Evolutionary conservation across 1,139 yeast species (phyloP), one percentile per base, ranked within the genome.

Genomic region (Pichiaceae sp.): DNA sequence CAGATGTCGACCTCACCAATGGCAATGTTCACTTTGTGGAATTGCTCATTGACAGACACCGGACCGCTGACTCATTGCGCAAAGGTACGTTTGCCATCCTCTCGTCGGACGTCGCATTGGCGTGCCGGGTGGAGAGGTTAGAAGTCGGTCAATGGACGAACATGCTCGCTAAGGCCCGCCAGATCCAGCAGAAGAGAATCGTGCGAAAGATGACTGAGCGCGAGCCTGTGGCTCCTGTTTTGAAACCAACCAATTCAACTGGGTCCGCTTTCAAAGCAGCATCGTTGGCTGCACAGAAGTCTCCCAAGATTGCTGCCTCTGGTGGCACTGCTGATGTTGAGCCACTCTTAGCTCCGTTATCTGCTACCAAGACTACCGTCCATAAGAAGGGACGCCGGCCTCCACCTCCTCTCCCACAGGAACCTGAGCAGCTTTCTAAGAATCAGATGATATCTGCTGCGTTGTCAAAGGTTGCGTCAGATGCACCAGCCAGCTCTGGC

Each of bases 111-210:
- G 60, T 70, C 3, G 64, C 80, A 0, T 66, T 72, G 43, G 64
- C 68, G 3, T 72, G 74, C 56, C 82, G 77, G 48, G 78, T 70
- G n/a, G 77, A 73, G 33, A 72, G 68, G 42, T 59, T 52, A 32
- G 80, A 74, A 31, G 64, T 76, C 0, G 59, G 64, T 24, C 54
- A 60, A 15, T 78, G 84, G 84, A 75, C 83, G 0, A 72, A 68
- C 35, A 53, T 70, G 0, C 58, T 78, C 32, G 73, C 74, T 4
- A 69, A 62, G 42, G 54, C 79, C 0, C 70, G 77, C 46, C 45
- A 59, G 5, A 60, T 63, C 41, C 73, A 70, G 42, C 60, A 59
- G 39, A 80, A 76, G 42, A 62, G 76, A 45, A 36, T 43, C 6
- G 46, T 56, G 12, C 48, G 48, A 31, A 45, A 49, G 21, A 40